These are phyloP conservation scores for Giardia duodenalis DNA, from an alignment of 208 protist genomes.

Conservation along the genomic window DNA sequence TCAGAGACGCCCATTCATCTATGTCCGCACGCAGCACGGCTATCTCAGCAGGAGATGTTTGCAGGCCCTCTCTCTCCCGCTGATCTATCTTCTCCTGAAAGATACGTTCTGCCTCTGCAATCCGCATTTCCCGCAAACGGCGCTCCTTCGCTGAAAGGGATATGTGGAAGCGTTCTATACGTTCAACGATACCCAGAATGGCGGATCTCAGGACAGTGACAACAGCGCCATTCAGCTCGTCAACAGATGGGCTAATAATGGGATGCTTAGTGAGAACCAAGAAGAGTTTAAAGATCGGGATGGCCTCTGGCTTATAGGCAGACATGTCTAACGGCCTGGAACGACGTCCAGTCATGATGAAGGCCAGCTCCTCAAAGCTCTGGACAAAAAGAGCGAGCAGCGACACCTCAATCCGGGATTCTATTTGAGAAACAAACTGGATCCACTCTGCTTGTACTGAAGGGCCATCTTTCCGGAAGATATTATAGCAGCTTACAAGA, in stretches of 20 bases:
- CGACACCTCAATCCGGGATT: neutral
- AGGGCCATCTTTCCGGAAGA: constrained; percentile 20
- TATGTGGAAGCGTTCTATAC: neutral
- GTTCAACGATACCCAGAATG: neutral
- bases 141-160: neutral
- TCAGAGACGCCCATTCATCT: neutral
- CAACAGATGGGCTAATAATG: neutral
- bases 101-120: neutral
- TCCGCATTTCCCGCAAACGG: neutral
- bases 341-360: neutral
- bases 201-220: neutral
- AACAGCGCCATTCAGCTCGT: neutral
- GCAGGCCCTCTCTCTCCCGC: neutral
- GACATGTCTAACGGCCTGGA: neutral
- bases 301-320: neutral
- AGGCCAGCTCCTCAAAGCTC: neutral
- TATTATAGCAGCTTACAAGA: neutral
- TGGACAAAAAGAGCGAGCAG: neutral
- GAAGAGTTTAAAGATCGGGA: neutral
- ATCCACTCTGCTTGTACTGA: constrained; percentile 20
- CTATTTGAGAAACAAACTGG: neutral
- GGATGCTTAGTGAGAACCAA: neutral
- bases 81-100: constrained; percentile 6
- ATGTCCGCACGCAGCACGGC: neutral
- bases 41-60: neutral